These are phyloP conservation scores for Cerrena zonata DNA, from an alignment of 1,284 basidiomycete species.

Conservation along the genomic window DNA sequence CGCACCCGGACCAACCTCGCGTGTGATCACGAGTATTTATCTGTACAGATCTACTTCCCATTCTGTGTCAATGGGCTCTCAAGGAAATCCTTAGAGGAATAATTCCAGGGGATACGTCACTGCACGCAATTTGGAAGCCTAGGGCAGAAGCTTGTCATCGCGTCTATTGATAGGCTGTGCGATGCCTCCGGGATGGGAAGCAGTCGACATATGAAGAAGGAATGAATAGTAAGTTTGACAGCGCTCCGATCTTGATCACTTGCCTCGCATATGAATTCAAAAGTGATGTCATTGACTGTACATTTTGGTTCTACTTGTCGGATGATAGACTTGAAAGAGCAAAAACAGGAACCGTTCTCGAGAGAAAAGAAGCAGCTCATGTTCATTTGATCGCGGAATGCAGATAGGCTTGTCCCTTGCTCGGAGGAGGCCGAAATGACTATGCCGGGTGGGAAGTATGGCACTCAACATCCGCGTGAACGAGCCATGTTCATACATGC, in stretches of 20 bases:
- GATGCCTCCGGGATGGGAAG: background rate
- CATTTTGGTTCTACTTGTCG: no score
- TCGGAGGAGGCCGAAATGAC: background rate
- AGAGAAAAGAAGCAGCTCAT: background rate
- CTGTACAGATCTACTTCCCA: no score
- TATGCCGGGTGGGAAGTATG: no score
- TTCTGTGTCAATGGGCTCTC: background rate
- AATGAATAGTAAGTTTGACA: background rate
- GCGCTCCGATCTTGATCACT: background rate
- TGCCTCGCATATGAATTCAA: background rate
- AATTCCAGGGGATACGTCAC: no score
- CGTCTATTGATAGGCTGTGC: background rate
- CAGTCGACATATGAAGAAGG: background rate
- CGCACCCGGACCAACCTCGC: background rate
- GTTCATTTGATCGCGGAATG: background rate
- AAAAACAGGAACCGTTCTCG: no score
- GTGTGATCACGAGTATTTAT: background rate
- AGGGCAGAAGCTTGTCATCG: background rate
- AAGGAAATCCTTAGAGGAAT: no score
- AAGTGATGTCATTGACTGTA: background rate
- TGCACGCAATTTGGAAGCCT: background rate
- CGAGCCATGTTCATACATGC: no score
- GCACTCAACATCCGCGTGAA: no score
- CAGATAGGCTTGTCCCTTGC: background rate
- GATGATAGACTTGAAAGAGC: no score